Percentiles rank a stretch among this genome's conserved stretches.
Evolutionary conservation across 2,329 filamentous ascomycete genomes (phyloP).

Genomic region (Bretziella fagacearum): DNA sequence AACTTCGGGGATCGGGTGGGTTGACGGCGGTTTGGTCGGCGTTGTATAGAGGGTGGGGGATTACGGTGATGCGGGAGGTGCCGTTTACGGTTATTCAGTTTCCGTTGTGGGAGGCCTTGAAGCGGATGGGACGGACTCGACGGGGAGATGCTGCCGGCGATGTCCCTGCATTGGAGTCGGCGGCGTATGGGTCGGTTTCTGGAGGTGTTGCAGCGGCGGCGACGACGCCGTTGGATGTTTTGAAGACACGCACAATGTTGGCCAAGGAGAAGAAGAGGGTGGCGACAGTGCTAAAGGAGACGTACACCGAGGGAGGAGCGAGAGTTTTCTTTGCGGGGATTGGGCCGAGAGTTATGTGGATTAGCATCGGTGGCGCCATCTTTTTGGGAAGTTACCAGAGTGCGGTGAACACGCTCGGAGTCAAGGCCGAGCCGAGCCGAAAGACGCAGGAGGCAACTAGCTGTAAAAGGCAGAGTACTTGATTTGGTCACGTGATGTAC

Average conservation of each 20-base stretch:
- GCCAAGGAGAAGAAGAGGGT: constrained; percentile 49
- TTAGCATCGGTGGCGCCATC: constrained; percentile 82
- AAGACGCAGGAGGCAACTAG: background rate
- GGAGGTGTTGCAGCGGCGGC: constrained; percentile 73
- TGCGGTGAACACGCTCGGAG: constrained; percentile 45
- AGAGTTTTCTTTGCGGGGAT: constrained; percentile 58
- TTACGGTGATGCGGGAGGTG: constrained; percentile 89
- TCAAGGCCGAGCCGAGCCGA: background rate
- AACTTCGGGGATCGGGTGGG: constrained; percentile 22
- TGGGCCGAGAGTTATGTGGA: constrained; percentile 81
- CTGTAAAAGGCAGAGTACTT: background rate
- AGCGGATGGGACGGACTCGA: constrained; percentile 44
- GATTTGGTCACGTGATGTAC: no score
- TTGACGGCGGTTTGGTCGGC: constrained; percentile 54
- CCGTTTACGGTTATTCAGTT: constrained; percentile 97
- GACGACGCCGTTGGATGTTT: constrained; percentile 85
- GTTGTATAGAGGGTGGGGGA: constrained; percentile 78
- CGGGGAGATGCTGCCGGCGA: constrained; percentile 22
- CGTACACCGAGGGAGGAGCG: constrained; percentile 47
- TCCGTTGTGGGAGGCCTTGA: constrained; percentile 88
- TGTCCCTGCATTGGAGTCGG: constrained; percentile 61
- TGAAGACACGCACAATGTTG: constrained; percentile 96
- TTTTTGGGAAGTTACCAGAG: constrained; percentile 91
- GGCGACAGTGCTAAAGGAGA: constrained; percentile 41
- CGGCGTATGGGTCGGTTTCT: constrained; percentile 64